Evolutionary conservation across 768 basidiomycete genomes (phyloP).

Genomic region (Leccinum disarticulatum): DNA sequence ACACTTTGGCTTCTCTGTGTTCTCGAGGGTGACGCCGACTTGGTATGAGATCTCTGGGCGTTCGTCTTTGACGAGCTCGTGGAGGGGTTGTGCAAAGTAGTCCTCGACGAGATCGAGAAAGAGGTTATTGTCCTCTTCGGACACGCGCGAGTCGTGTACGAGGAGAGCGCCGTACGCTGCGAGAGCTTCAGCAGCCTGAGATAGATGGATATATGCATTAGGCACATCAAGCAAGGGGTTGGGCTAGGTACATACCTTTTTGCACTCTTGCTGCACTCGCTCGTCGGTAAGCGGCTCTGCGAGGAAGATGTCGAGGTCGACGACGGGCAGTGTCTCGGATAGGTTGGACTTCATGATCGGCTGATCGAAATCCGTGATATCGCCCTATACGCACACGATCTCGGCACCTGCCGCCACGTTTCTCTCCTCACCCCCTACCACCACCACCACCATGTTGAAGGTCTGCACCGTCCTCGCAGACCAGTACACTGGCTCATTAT

Average conservation of each 20-base stretch:
- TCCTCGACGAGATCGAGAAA: conserved; percentile 93
- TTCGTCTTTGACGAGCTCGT: conserved; percentile 69
- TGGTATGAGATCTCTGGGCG: conserved; percentile 88
- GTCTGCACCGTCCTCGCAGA: conserved; percentile 20
- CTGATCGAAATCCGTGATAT: not conserved
- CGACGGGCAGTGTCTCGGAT: conserved; percentile 59
- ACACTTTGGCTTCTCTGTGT: conserved; percentile 90
- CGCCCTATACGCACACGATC: not conserved
- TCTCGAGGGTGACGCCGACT: conserved; percentile 93
- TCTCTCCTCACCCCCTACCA: conserved; percentile 20
- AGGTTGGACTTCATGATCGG: conserved; percentile 39
- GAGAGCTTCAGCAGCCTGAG: conserved; percentile 76
- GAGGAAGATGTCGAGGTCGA: conserved; percentile 76
- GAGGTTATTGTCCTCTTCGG: conserved; percentile 72
- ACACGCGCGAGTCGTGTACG: conserved; percentile 81
- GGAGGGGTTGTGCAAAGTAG: conserved; percentile 78
- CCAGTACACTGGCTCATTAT: conserved; percentile 8
- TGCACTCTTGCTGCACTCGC: conserved; percentile 58
- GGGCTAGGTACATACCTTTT: conserved; percentile 44
- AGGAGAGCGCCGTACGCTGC: conserved; percentile 85
- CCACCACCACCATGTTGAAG: conserved; percentile 46
- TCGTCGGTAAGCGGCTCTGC: conserved; percentile 44
- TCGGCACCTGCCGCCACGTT: conserved; percentile 34
- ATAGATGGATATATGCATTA: not conserved
- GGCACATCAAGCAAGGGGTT: conserved; percentile 2